Evolutionary conservation across 805 yeast species (phyloP).

Genomic region (Candida rishiriensis): DNA sequence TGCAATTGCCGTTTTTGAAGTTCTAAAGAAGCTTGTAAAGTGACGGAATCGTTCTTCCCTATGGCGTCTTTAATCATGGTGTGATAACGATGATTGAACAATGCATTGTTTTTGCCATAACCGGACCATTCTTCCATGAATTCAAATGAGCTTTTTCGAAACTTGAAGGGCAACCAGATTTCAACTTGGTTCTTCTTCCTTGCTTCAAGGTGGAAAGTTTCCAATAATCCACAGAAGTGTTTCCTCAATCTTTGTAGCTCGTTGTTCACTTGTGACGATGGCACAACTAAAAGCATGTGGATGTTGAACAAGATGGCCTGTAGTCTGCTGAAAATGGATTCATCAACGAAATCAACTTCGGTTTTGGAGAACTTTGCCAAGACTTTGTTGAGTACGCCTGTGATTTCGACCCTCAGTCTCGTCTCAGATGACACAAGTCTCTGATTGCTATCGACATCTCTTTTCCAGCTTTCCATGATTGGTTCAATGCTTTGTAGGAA

Average conservation of each 20-base stretch:
- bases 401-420: conserved; percentile 62
- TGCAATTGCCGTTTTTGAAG: conserved; percentile 70
- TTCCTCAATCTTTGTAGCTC: conserved; percentile 75
- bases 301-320: conserved; percentile 58
- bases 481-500: conserved; percentile 72
- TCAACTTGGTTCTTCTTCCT: conserved; percentile 39
- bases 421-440: conserved; percentile 14
- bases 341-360: conserved; percentile 53
- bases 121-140: conserved; percentile 95
- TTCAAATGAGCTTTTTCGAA: conserved; percentile 75
- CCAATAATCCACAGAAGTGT: conserved; percentile 78
- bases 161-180: conserved; percentile 79
- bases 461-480: conserved; percentile 51
- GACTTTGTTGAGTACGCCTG: conserved; percentile 67
- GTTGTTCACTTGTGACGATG: conserved; percentile 57
- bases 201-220: conserved; percentile 61
- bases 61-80: conserved; percentile 43
- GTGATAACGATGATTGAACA: conserved; percentile 64
- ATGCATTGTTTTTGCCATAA: conserved; percentile 58
- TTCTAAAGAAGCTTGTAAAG: conserved; percentile 73
- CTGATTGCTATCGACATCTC: conserved; percentile 36
- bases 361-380: conserved; percentile 59
- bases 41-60: conserved; percentile 35
- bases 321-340: conserved; percentile 61
- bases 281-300: conserved; percentile 48